Evolutionary conservation across 2,329 filamentous ascomycete genomes (phyloP), one percentile per base, ranked within the genome.

Genomic region (Claviceps cyperi): DNA sequence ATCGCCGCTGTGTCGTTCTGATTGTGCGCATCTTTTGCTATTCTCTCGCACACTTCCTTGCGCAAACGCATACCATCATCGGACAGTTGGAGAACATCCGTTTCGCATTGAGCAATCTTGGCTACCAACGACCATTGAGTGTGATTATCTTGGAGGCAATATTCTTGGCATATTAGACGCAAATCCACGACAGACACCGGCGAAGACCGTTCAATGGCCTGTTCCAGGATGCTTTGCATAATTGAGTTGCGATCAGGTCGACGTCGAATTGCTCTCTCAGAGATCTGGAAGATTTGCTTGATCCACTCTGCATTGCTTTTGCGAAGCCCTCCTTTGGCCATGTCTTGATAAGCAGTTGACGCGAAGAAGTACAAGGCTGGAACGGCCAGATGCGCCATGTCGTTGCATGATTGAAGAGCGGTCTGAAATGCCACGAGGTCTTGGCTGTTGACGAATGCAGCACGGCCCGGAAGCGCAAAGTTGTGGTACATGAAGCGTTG

Each of bases 391-490:
- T 66, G 57, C 5, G 69, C 55, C 1, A 64, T 63, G 8, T 56
- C 58, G 2, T 62, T 58, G 2, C 69, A 64, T 21, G 69, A 61
- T 2, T 66, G 61, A 2, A 76, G 62, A 1, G 72, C 68, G 22
- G 61, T 60, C 13, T 65, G 60, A 19, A 77, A 57, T 5, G 69
- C 57, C 22, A 69, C 67, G 40, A 72, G 60, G 24, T 67, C 66
- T 39, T 65, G 64, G 21, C 64, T 65, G 50, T 66, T 69, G 15
- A 74, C 54, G 51, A 74, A 80, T 1, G 64, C 62, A 1, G 71
- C 66, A 51, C 73, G 69, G 1, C 73, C 71, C 0, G 76, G 76
- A 2, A 76, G 66, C 44, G 78, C 69, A 50, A 80, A 63, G 55
- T 70, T 75, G 35, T 67, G 67, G 43, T 70, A 69, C 56, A 79